Evolutionary conservation across 2,329 filamentous ascomycete species (phyloP).

Genomic region (Thielaviopsis musarum): DNA sequence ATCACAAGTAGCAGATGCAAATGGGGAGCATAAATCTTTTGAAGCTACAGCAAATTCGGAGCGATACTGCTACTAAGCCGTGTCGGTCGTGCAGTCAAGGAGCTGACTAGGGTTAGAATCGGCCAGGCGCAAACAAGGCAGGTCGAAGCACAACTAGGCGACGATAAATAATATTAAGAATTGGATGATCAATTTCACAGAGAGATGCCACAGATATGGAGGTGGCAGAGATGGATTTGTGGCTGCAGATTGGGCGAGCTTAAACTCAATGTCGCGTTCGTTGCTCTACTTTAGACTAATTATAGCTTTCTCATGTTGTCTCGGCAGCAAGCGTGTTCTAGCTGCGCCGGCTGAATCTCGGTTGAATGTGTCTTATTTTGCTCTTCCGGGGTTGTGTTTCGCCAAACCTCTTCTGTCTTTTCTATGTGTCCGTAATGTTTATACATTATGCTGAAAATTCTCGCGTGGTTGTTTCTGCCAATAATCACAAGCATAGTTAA

Average conservation of each 20-base stretch:
- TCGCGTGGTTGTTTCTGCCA: too few relatives aligned
- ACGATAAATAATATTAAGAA: not conserved
- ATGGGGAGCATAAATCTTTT: not conserved
- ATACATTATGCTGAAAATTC: too few relatives aligned
- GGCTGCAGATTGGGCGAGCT: not conserved
- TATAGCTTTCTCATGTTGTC: not conserved
- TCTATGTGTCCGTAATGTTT: too few relatives aligned
- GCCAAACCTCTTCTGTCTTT: too few relatives aligned
- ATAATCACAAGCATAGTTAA: too few relatives aligned
- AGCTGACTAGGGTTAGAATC: not conserved
- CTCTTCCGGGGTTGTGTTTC: too few relatives aligned
- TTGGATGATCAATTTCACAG: not conserved
- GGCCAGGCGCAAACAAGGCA: not conserved
- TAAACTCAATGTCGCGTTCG: not conserved
- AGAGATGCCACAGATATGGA: not conserved
- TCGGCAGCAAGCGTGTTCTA: constrained; percentile 1
- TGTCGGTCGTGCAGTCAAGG: not conserved
- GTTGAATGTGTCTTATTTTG: not conserved
- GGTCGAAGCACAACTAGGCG: not conserved
- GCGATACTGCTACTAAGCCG: too few relatives aligned
- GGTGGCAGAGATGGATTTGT: not conserved
- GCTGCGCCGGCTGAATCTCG: constrained; percentile 10
- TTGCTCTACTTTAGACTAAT: not conserved
- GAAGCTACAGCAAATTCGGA: too few relatives aligned
- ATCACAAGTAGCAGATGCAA: not conserved